Conservation (phyloP, 306 rosid genomes). For the Sophora flavescens region DNA sequence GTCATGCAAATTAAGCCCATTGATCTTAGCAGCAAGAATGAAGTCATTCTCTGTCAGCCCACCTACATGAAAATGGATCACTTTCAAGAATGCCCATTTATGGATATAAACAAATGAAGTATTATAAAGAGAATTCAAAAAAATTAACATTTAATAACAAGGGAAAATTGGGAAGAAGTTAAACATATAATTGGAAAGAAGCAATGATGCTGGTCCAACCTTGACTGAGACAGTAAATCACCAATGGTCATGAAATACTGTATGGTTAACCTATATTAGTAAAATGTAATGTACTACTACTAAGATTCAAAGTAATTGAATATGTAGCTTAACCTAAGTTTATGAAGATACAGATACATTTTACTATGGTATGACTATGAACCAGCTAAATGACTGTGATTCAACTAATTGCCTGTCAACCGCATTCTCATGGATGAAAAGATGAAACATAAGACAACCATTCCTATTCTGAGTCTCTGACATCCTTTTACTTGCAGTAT, state of each 20-base stretch:
- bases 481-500: conserved; percentile 23
- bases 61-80: conserved; percentile 59
- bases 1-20: conserved; percentile 56
- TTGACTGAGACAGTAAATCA: background rate
- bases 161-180: background rate
- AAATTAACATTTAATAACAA: background rate
- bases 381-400: background rate
- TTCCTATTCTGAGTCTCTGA: conserved; percentile 8
- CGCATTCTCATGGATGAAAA: conserved; percentile 8
- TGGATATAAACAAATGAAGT: background rate
- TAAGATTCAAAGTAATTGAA: background rate
- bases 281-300: background rate
- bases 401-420: background rate
- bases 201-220: conserved; percentile 3
- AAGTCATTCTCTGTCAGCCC: conserved; percentile 93
- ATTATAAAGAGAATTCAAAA: background rate
- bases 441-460: conserved; percentile 23
- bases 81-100: conserved; percentile 13
- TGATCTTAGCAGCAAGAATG: conserved; percentile 91
- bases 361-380: background rate
- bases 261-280: background rate
- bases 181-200: background rate
- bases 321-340: background rate
- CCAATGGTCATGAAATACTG: background rate
- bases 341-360: background rate